Base-by-base conservation (phyloP, 805 yeast species). In the Saturnispora dispora region DNA sequence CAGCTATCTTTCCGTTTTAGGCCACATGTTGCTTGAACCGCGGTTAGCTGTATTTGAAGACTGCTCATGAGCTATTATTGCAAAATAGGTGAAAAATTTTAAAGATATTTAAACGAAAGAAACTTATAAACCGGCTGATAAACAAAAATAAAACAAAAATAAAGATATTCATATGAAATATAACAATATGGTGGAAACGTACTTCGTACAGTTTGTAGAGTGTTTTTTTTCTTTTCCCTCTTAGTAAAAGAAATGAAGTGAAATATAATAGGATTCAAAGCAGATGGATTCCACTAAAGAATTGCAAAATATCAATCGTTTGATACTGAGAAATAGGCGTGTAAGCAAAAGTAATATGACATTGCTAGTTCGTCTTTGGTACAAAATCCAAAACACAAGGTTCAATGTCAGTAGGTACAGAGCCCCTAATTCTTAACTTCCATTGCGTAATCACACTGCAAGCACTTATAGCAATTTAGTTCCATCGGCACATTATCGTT, bases 401-500 rank as follows among this genome's bases (percentile, higher is more conserved):
- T 13, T 20, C 25, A 27, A 17, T 20, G 27, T 28, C 15, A 42
- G 17, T 8, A 4, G 20, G 7, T 13, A 13, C 11, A 3, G 6
- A 13, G 13, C 15, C 15, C 33, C 30, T 22, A 43, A 32, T 48
- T 51, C 25, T 65, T 69, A 33, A 72, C 73, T 54, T 77, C 82
- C 32, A 81, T 82, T 23, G 71, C 78, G 36, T 78, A 74, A 39
- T 78, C 79, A 62, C 85, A 81, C 53, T 75, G 78, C 27, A 84
- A 65, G 64, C 90, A 83, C 51, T 73, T 70, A 58, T 73, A 77
- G 18, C 46, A 48, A 10, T 42, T 15, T 13, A 35, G 18, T 71
- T 55, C 57, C 50, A 57, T 57, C 28, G 55, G 44, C 45, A 51
- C 48, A 15, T 53, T 53, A 15, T 50, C 35, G 2, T 37, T 37